phyloP scores from a whole-genome alignment of 768 basidiomycete genomes.

The Mycena chlorophos region DNA sequence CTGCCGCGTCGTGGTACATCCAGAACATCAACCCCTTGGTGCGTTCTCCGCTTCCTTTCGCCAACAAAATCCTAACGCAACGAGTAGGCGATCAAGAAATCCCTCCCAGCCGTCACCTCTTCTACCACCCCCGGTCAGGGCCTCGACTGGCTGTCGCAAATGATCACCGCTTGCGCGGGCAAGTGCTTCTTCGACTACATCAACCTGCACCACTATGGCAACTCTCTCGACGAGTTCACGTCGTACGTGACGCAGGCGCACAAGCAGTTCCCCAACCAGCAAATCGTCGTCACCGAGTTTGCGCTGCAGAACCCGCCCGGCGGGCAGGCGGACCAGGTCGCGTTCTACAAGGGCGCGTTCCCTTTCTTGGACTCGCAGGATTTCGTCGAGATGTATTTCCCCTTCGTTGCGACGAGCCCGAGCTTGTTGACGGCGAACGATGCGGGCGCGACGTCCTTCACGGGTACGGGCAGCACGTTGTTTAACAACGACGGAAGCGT shows the following conservation, averaged over 20 bases:
- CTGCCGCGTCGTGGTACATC: conserved; percentile 39
- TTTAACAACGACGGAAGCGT: conserved; percentile 29
- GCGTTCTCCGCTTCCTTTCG: conserved; percentile 3
- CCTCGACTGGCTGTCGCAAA: conserved; percentile 35
- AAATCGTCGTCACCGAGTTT: conserved; percentile 33
- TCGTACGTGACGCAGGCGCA: conserved; percentile 27
- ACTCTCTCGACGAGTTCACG: conserved; percentile 30
- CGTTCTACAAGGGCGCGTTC: conserved; percentile 35
- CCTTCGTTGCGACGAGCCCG: conserved; percentile 36
- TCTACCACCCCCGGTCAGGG: conserved; percentile 33
- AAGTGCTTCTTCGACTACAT: conserved; percentile 36
- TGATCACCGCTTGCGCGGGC: conserved; percentile 37
- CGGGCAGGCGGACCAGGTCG: conserved; percentile 32
- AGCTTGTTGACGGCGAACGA: conserved; percentile 26
- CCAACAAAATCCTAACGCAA: conserved; percentile 9
- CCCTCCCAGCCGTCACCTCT: conserved; percentile 38
- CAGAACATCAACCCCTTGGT: conserved; percentile 38
- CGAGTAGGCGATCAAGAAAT: conserved; percentile 40
- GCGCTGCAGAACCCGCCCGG: conserved; percentile 32
- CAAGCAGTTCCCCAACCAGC: conserved; percentile 25
- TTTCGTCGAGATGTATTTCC: conserved; percentile 38
- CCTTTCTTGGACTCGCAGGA: conserved; percentile 33
- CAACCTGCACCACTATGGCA: conserved; percentile 29
- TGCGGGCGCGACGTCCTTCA: conserved; percentile 7
- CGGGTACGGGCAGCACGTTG: conserved; percentile 34